Conservation (phyloP, 106 monocot genomes). For the Acanthochlamys bracteata region DNA sequence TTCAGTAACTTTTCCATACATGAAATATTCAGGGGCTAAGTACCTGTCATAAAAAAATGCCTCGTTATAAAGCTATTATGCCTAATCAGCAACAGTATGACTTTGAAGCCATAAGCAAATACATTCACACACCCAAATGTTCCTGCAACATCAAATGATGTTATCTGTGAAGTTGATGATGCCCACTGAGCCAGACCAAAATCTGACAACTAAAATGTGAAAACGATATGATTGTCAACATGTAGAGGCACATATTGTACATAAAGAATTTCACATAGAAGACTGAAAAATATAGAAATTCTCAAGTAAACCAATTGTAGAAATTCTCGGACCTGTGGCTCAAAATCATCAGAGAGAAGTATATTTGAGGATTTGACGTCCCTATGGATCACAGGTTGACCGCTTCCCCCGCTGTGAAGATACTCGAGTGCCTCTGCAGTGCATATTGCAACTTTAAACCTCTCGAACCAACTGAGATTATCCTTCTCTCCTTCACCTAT, state of each 20-base stretch:
- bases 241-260: not conserved
- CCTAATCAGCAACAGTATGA: not conserved
- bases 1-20: constrained; percentile 71
- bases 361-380: constrained; percentile 96
- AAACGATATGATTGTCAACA: constrained; percentile 1
- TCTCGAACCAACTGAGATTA: constrained; percentile 49
- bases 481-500: constrained; percentile 28
- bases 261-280: not conserved
- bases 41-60: constrained; percentile 31
- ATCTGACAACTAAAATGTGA: constrained; percentile 59
- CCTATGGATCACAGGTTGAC: constrained; percentile 57
- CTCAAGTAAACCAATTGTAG: not conserved
- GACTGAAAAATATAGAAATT: not conserved
- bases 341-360: constrained; percentile 53
- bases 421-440: constrained; percentile 60
- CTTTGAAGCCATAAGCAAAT: not conserved
- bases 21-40: constrained; percentile 86
- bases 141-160: constrained; percentile 72
- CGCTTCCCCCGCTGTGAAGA: constrained; percentile 35
- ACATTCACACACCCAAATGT: constrained; percentile 88
- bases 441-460: constrained; percentile 55
- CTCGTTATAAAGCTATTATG: not conserved
- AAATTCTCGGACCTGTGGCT: constrained; percentile 39
- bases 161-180: constrained; percentile 25
- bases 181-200: constrained; percentile 76